Evolutionary conservation across 2,329 filamentous ascomycete species (phyloP).

Genomic region (Sarocladium oryzae): DNA sequence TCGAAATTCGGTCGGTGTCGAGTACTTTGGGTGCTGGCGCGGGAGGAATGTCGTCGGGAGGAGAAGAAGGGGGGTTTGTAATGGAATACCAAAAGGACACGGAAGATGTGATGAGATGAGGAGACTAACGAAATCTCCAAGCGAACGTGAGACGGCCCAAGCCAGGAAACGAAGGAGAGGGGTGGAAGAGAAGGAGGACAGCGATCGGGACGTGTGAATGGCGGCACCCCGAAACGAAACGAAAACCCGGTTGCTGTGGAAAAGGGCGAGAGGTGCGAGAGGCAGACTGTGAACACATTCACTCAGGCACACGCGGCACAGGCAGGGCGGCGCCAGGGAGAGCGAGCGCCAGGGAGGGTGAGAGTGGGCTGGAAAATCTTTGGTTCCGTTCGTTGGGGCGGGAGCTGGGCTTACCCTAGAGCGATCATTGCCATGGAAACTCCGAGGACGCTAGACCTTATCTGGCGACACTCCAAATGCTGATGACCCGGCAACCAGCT

Average conservation of each 20-base stretch:
- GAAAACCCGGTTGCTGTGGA: slow-evolving; percentile 12
- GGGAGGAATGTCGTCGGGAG: no score
- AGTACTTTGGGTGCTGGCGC: no score
- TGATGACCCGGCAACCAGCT: slow-evolving; percentile 5
- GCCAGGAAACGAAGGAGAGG: slow-evolving; percentile 6
- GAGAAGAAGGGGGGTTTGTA: no score
- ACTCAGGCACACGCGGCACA: no score
- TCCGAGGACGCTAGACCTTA: neutral
- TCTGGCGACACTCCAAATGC: neutral
- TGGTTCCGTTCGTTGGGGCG: neutral
- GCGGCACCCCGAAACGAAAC: slow-evolving; percentile 8
- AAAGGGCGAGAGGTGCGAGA: slow-evolving; percentile 9
- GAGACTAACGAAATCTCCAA: neutral
- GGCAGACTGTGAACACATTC: no score
- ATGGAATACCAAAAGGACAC: neutral
- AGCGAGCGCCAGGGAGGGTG: no score
- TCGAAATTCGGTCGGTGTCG: slow-evolving; percentile 1
- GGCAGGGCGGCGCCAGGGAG: slow-evolving; percentile 6
- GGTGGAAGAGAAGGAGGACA: neutral
- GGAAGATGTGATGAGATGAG: neutral
- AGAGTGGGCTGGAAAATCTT: slow-evolving; percentile 5
- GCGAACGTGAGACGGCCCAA: slow-evolving; percentile 9
- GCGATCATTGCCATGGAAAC: neutral
- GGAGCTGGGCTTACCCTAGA: neutral
- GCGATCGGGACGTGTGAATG: slow-evolving; percentile 3